Percentiles rank a stretch among this genome's conserved stretches.
These are phyloP conservation scores for Rhododendron griersonianum DNA, from an alignment of 148 eudicot species.

Conservation along the genomic window DNA sequence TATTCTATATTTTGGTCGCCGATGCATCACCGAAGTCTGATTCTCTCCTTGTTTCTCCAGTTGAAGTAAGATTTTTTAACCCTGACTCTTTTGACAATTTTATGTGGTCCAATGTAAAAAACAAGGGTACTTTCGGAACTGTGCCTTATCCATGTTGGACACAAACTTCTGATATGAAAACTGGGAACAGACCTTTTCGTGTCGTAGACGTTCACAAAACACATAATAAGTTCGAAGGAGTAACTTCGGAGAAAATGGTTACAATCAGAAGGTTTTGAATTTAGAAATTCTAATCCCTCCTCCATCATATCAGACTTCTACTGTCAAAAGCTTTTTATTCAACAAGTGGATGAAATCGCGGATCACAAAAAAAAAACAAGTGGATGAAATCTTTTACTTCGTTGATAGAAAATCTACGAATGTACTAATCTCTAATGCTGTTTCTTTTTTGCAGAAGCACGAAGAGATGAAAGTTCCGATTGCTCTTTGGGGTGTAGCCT, in stretches of 20 bases:
- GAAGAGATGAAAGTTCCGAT: background rate
- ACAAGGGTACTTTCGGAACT: background rate
- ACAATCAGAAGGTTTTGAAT: background rate
- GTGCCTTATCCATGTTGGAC: background rate
- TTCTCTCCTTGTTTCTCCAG: conserved; percentile 1
- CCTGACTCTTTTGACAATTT: background rate
- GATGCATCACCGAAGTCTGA: conserved; percentile 30
- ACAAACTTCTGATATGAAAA: background rate
- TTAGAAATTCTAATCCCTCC: background rate
- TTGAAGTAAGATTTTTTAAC: conserved; percentile 22
- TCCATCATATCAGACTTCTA: background rate
- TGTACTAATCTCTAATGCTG: background rate
- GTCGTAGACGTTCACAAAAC: background rate
- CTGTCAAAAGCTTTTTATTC: background rate
- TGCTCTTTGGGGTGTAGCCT: conserved; percentile 17
- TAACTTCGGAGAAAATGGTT: background rate
- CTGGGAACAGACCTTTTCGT: background rate
- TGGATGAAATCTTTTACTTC: background rate
- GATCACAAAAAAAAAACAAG: background rate
- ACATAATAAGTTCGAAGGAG: background rate
- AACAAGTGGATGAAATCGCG: background rate
- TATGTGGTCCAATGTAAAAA: background rate
- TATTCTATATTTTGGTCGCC: conserved; percentile 77
- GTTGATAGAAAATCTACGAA: background rate
- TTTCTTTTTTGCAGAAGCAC: conserved; percentile 19